Base-by-base conservation (phyloP, 495 filamentous ascomycete genomes). In the Penicillium subrubescens region DNA sequence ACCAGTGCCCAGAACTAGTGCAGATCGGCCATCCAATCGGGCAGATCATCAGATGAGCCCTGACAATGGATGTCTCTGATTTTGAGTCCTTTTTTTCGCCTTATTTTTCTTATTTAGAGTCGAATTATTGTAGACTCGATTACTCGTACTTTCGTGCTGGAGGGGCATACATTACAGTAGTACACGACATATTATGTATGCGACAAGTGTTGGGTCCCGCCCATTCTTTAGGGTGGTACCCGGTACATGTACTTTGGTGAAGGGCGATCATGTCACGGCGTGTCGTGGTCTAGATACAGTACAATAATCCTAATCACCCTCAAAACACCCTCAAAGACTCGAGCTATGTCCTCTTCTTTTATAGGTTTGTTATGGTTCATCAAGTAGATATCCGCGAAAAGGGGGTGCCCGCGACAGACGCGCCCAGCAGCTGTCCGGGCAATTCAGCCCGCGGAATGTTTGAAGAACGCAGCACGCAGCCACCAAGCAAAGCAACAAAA, bases 1-100 rank as follows among this genome's bases (percentile, higher is more conserved):
- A 8, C 14, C 2, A 23, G n/a, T 15, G 43, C 62, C 35, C 58
- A 50, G 39, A 50, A 39, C 62, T 48, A 17, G 44, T 25, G 62
- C 60, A 66, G 60, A 66, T 69, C 57, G 56, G 67, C 10, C 54
- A 41, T 59, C 46, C 46, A 59, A 62, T 68, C 59, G 66, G 62
- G 59, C 62, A 65, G 62, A 65, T 59, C 39, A 62, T 56, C 62
- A 65, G 62, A 65, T 59, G 48, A 62, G 60, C 43, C 59, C 55
- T 56, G 44, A 60, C 44, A 37, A 50, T 60, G 61, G 34, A 65
- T 65, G 63, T 65, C 55, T 65, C 62, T 55, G 58, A 61, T 39
- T 64, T 54, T 19, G 57, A 5, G 12, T 41, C 3, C 2, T 57
- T 61, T 64, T 62, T 59, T 61, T 59, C 21, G 15, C 25, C 56